Base-by-base conservation (phyloP, 441 rosid genomes). In the Melastoma candidum region DNA sequence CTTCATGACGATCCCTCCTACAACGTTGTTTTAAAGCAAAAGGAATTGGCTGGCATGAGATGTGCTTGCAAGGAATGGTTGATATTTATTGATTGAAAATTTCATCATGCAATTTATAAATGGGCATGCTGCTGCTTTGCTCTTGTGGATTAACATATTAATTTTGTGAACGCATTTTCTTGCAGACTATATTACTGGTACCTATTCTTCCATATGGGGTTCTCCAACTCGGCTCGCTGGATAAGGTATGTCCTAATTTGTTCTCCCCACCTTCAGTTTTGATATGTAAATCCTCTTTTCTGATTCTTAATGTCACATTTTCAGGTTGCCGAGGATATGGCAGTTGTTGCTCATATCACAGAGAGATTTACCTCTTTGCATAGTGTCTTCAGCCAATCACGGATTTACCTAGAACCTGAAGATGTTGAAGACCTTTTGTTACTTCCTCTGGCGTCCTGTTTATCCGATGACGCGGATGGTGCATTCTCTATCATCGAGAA, bases 141-240 rank as follows among this genome's bases (percentile, higher is more conserved):
- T 32, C 7, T 32, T 2, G 41, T 3, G 0, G 41, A 32, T 32
- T 32, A 32, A 8, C 41, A 32, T 41, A 2, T 57, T 58, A 41
- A 55, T 44, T 29, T 22, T 50, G 61, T 51, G 22, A 12, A 9
- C 59, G 44, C 1, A 50, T 71, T 26, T 59, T 64, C 47, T 0
- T 68, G 79, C 80, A 83, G 90, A 80, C 86, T 53, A 57, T 83
- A 47, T 64, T 80, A 67, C 66, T 77, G 66, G 66, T 78, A 27
- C 74, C 90, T 52, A 71, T 80, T 52, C 81, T 68, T 74, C 84
- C 84, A 26, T 68, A 65, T 52, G 84, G 86, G 36, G 90, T 83
- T 50, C 26, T 80, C 63, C 90, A 83, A 66, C 83, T 83, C 26
- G 90, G 86, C n/a, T 78, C 90, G 2, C 53, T 59, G 48, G 65